A percentile compares a stretch with the other conserved stretches of the same genome.
These are phyloP conservation scores for Coniochaeta sp. DNA, from an alignment of 2,329 filamentous ascomycete genomes.

Conservation along the genomic window DNA sequence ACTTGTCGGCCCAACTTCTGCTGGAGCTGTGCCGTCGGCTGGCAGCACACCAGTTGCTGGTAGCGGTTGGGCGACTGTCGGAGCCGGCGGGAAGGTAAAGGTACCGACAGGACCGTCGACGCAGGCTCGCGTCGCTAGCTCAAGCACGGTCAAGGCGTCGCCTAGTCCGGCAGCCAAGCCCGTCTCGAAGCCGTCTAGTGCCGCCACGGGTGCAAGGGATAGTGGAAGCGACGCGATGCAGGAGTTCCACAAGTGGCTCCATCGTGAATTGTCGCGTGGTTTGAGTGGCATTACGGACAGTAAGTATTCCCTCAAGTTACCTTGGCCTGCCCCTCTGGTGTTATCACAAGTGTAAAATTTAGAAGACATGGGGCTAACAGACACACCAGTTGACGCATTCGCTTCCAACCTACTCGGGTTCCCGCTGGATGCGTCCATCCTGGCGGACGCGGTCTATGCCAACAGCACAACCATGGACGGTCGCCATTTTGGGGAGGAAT, in stretches of 20 bases:
- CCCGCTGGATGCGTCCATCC: slow-evolving; percentile 69
- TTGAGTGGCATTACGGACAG: slow-evolving; percentile 46
- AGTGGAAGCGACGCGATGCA: slow-evolving; percentile 57
- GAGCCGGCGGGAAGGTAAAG: slow-evolving; percentile 88
- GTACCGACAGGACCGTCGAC: slow-evolving; percentile 53
- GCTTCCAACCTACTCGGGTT: slow-evolving; percentile 68
- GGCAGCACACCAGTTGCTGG: slow-evolving; percentile 15
- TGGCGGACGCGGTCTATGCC: slow-evolving; percentile 84
- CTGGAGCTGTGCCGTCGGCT: slow-evolving; percentile 25
- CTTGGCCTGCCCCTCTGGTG: not conserved
- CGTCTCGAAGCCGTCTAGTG: slow-evolving; percentile 35
- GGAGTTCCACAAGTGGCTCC: slow-evolving; percentile 91
- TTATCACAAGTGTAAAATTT: not conserved
- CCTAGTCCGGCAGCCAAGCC: slow-evolving; percentile 39
- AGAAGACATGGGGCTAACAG: not conserved
- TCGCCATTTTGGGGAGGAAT: slow-evolving; percentile 89
- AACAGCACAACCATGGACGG: slow-evolving; percentile 86
- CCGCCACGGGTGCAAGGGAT: slow-evolving; percentile 29
- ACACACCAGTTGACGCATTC: slow-evolving; percentile 64
- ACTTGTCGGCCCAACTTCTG: slow-evolving; percentile 27
- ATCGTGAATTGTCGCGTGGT: slow-evolving; percentile 69
- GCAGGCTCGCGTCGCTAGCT: slow-evolving; percentile 36
- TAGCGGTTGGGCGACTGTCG: slow-evolving; percentile 86
- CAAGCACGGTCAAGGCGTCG: slow-evolving; percentile 31
- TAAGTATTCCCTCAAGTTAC: slow-evolving; percentile 27